These are phyloP conservation scores for Hypericum androsaemum DNA, from an alignment of 345 rosid species.

Conservation along the genomic window DNA sequence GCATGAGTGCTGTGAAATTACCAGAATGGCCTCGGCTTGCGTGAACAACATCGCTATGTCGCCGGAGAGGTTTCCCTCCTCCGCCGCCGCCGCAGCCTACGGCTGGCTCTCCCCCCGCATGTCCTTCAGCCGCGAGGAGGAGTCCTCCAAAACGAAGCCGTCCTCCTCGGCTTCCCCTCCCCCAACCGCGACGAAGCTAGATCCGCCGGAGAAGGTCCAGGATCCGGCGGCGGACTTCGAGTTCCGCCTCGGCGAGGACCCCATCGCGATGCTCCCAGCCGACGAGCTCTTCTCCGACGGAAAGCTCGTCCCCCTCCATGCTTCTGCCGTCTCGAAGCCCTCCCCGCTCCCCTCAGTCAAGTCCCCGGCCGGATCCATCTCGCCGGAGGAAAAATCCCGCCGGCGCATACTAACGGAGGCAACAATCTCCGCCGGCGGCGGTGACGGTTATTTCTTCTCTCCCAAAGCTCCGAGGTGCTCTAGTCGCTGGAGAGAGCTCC, in stretches of 20 bases:
- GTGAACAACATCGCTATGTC: slow-evolving; percentile 53
- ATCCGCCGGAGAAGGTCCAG: slow-evolving; percentile 15
- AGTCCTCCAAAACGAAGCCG: too few relatives aligned
- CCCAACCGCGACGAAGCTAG: slow-evolving; percentile 28
- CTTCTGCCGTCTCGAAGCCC: slow-evolving; percentile 10
- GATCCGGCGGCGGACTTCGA: slow-evolving; percentile 61
- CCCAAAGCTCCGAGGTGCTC: slow-evolving; percentile 86
- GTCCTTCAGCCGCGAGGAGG: slow-evolving; percentile 27
- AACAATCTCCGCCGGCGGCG: slow-evolving; percentile 16
- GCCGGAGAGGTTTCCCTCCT: slow-evolving; percentile 44
- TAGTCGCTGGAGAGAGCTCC: slow-evolving; percentile 85
- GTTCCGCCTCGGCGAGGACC: slow-evolving; percentile 65
- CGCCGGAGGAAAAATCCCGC: slow-evolving; percentile 32
- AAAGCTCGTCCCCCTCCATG: slow-evolving; percentile 67
- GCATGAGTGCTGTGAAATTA: too few relatives aligned
- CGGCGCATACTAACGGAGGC: slow-evolving; percentile 29
- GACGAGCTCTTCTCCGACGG: slow-evolving; percentile 90
- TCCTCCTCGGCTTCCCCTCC: too few relatives aligned
- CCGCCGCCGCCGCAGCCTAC: slow-evolving; percentile 21
- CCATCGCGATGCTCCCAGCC: slow-evolving; percentile 78
- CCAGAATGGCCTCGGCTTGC: slow-evolving; percentile 74
- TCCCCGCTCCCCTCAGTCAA: slow-evolving; percentile 3
- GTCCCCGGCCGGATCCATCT: slow-evolving; percentile 15
- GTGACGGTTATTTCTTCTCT: slow-evolving; percentile 43
- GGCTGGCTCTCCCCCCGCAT: slow-evolving; percentile 62